Evolutionary conservation across 164 flowering plant genomes (phyloP), one percentile per base, ranked within the genome.

Genomic region (Magnolia changhungtana): DNA sequence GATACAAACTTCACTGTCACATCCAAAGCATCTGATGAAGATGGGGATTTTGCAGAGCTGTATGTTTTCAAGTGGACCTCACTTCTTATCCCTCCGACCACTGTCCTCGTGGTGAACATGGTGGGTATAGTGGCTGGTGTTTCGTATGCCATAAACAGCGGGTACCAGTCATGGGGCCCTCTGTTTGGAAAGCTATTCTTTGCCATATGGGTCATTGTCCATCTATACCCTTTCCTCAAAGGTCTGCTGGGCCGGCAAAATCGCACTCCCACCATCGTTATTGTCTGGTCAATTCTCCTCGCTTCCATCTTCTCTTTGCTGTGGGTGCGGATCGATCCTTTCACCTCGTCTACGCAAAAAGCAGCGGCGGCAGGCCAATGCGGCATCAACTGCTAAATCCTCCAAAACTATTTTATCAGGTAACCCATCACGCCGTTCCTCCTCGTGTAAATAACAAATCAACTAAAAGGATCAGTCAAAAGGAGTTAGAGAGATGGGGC

Each of bases 161-260:
- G 98, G 4, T 95, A 95, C 77, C 98, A 95, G 75, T 91, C 98
- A 4, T 95, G 98, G 98, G 98, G 98, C 4, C 98, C 98, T 0
- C 88, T 95, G 7, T 93, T 93, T 71, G 98, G 98, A 0, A 95
- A 88, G 86, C 85, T 95, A n/a, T 92, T 95, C 87, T 93, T 95
- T 61, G 90, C 98, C 55, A 31, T 95, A 18, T 95, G 98, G 98
- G 98, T 93, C 74, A 86, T 95, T 63, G 90, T 89, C 71, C 98
- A 95, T 84, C 83, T 95, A 49, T 95, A 95, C 73, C 98, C 98
- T 13, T 95, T 95, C 92, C 81, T 95, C 79, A 95, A 95, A 80
- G 98, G 98, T 88, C 74, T 95, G 78, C 61, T 95, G 88, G 98
- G 98, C 72, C 84, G 93, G 20, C 94, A 92, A 74, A 93, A 95